phyloP scores from a whole-genome alignment of 2,329 filamentous ascomycete species.

The Capronia americana region DNA sequence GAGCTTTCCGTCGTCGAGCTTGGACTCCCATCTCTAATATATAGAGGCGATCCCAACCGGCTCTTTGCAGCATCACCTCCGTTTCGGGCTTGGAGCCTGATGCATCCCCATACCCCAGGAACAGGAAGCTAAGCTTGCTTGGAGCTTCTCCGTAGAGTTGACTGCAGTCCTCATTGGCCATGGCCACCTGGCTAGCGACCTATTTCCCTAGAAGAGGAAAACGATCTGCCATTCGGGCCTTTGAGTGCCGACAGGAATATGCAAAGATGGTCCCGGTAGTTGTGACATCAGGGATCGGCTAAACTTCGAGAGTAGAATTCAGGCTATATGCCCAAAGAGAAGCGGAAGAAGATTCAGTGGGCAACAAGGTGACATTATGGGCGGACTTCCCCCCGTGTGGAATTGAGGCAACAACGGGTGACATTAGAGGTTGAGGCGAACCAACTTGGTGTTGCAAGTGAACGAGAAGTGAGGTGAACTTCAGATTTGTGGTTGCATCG shows the following conservation, averaged over 20 bases:
- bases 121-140: slow-evolving; percentile 6
- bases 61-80: slow-evolving; percentile 7
- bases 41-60: slow-evolving; percentile 6
- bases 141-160: slow-evolving; percentile 16
- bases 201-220: slow-evolving; percentile 16
- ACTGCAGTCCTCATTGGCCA: slow-evolving; percentile 16
- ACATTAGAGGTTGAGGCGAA: background rate
- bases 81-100: background rate
- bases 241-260: slow-evolving; percentile 15
- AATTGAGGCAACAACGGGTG: background rate
- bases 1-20: background rate
- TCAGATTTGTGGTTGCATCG: background rate
- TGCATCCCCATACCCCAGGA: slow-evolving; percentile 22
- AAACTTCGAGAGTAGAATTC: slow-evolving; percentile 28
- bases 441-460: background rate
- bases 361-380: no score
- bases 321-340: slow-evolving; percentile 22
- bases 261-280: slow-evolving; percentile 18
- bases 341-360: background rate
- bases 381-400: slow-evolving; percentile 8
- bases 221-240: slow-evolving; percentile 25
- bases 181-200: background rate
- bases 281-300: slow-evolving; percentile 25
- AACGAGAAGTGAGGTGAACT: background rate
- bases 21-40: background rate